Conservation (phyloP, 1,284 basidiomycete genomes). For the Leucoagaricus sp. region DNA sequence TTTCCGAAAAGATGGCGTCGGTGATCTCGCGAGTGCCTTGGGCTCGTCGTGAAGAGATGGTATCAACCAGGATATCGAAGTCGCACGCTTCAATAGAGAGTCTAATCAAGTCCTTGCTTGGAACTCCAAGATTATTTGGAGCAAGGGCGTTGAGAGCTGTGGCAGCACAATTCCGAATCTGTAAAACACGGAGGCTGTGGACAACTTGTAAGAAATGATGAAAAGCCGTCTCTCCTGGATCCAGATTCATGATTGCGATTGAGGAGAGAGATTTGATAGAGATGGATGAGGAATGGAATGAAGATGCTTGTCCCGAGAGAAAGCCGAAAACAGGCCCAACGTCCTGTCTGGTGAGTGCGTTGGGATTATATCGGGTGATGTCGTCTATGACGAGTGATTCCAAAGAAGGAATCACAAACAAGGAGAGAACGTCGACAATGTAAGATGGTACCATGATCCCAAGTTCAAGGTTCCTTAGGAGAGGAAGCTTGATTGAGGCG, state of each 20-base stretch:
- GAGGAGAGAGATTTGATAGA: background rate
- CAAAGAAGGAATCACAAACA: conserved; percentile 44
- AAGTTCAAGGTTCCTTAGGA: conserved; percentile 40
- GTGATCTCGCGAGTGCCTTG: background rate
- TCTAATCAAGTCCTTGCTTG: background rate
- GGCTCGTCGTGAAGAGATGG: background rate
- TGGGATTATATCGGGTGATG: conserved; percentile 26
- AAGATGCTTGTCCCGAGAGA: background rate
- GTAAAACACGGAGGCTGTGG: background rate
- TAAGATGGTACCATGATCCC: conserved; percentile 49
- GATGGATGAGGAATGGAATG: background rate
- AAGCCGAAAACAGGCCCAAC: conserved; percentile 7
- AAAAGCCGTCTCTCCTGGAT: background rate
- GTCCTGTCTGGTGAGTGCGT: background rate
- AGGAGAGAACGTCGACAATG: conserved; percentile 41
- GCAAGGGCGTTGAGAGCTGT: background rate
- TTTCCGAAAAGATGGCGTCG: background rate
- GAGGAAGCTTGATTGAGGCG: conserved; percentile 29
- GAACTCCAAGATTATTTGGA: background rate
- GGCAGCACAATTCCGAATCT: background rate
- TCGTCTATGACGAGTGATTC: conserved; percentile 44
- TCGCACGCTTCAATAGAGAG: conserved; percentile 5
- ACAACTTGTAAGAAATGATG: background rate
- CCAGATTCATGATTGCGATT: conserved; percentile 3
- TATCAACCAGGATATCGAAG: background rate